These are phyloP conservation scores for Austroboletus eburneus DNA, from an alignment of 768 basidiomycete genomes.

Conservation along the genomic window DNA sequence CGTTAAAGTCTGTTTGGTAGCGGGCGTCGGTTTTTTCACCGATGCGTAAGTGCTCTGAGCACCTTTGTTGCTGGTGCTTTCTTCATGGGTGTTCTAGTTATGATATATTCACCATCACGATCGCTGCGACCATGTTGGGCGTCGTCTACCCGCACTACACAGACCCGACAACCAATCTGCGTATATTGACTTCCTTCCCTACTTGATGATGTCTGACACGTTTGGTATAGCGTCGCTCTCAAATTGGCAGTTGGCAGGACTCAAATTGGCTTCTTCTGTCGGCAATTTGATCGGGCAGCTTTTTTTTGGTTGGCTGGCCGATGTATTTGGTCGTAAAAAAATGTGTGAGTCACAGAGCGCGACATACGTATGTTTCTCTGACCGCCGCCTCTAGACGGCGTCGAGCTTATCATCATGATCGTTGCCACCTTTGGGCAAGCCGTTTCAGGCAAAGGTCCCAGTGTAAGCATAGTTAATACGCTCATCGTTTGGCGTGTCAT, in stretches of 20 bases:
- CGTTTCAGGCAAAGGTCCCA: conserved; percentile 58
- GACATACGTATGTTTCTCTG: not conserved
- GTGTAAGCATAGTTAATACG: conserved; percentile 63
- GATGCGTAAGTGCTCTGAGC: conserved; percentile 55
- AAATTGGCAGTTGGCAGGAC: conserved; percentile 60
- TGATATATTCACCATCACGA: conserved; percentile 85
- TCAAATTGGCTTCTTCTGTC: conserved; percentile 71
- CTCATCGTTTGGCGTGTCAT: conserved; percentile 80
- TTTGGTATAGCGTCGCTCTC: not conserved
- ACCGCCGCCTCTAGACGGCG: conserved; percentile 32
- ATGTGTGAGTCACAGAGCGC: conserved; percentile 52
- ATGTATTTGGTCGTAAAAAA: conserved; percentile 65
- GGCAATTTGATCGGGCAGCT: conserved; percentile 74
- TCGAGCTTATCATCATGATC: conserved; percentile 69
- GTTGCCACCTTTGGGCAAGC: conserved; percentile 74
- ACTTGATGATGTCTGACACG: conserved; percentile 23
- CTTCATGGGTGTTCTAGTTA: conserved; percentile 32
- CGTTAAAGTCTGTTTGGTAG: conserved; percentile 59
- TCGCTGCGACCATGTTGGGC: conserved; percentile 76
- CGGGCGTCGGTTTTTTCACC: conserved; percentile 87
- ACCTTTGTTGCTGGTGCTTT: too few species aligned
- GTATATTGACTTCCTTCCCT: not conserved
- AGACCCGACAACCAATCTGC: not conserved
- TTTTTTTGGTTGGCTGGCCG: conserved; percentile 74
- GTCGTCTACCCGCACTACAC: conserved; percentile 56